Evolutionary conservation across 306 rosid genomes (phyloP).

Genomic region (Cucumis sativus): DNA sequence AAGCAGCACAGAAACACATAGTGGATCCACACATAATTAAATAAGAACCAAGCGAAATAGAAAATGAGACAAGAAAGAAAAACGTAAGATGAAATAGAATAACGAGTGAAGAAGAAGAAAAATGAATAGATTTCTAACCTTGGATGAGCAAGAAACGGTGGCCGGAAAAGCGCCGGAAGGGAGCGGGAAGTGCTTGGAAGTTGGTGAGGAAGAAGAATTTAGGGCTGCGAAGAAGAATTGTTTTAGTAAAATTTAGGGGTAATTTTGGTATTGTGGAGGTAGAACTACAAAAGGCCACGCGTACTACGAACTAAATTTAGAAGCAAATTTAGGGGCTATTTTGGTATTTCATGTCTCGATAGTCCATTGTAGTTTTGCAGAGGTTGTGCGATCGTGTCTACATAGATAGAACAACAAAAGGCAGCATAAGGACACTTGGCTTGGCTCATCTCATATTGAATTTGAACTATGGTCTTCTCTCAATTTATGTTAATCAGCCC

Average conservation of each 20-base stretch:
- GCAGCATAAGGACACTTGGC: too few relatives aligned
- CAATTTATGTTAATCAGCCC: too few relatives aligned
- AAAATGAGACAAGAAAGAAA: neutral
- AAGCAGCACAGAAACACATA: neutral
- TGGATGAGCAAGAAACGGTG: neutral
- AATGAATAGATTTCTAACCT: neutral
- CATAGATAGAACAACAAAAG: too few relatives aligned
- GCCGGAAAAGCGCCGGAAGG: neutral
- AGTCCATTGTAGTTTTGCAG: neutral
- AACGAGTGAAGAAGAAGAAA: neutral
- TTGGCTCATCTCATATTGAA: too few relatives aligned
- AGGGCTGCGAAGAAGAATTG: neutral
- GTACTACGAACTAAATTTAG: neutral
- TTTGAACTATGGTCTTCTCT: too few relatives aligned
- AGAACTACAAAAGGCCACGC: neutral
- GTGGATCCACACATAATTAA: neutral
- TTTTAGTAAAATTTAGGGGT: neutral
- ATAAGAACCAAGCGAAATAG: neutral
- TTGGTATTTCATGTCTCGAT: neutral
- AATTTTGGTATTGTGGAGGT: neutral
- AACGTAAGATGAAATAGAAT: neutral
- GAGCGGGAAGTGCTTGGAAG: neutral
- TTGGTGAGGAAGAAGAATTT: neutral
- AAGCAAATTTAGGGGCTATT: neutral
- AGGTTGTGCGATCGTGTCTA: neutral